Evolutionary conservation across 192 early-diverging fungal species (phyloP), one percentile per base, ranked within the genome.

Genomic region (Tieghemiomyces parasiticus): DNA sequence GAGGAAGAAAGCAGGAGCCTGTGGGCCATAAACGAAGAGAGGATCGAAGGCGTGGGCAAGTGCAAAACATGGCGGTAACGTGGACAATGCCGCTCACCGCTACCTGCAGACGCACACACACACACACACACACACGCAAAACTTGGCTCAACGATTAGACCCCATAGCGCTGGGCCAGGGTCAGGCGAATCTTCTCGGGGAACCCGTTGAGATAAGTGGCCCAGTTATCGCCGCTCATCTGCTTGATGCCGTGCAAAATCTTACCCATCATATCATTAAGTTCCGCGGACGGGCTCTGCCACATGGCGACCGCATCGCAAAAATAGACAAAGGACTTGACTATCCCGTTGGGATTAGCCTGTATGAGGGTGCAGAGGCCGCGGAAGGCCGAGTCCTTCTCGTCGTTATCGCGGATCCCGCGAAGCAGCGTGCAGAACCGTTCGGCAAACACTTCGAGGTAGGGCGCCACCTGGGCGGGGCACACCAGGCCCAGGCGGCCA

Each of bases 341-440:
- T 60, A 86, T 82, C 19, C 84, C 92, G 51, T 92, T 78, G 19
- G 96, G 94, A 69, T 96, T 96, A 44, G 79, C 68, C 60, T 87
- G 76, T 46, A 96, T 91, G 84, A 97, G 88, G 34, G 84, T 80
- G 73, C 92, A 95, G 64, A 99, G 65, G 38, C 96, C 96, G 63
- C 78, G 76, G 80, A 93, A 99, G n/a, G 96, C 91, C 58, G 84
- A 89, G 60, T 86, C 85, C 76, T 99, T 99, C 70, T 99, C 96
- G 9, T 87, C 80, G 63, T 97, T 96, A 71, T 97, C 93, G 61
- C 87, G 84, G 61, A 97, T 85, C 19, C 77, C 75, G 22, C 84
- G 65, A 47, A 95, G 78, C 31, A 84, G 79, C 59, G 76, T 65
- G 55, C 83, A 93, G 93, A 92, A 97, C 33, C 78, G 76, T 61